Evolutionary conservation across 768 basidiomycete genomes (phyloP), one percentile per base, ranked within the genome.

Genomic region (Collybia nuda): DNA sequence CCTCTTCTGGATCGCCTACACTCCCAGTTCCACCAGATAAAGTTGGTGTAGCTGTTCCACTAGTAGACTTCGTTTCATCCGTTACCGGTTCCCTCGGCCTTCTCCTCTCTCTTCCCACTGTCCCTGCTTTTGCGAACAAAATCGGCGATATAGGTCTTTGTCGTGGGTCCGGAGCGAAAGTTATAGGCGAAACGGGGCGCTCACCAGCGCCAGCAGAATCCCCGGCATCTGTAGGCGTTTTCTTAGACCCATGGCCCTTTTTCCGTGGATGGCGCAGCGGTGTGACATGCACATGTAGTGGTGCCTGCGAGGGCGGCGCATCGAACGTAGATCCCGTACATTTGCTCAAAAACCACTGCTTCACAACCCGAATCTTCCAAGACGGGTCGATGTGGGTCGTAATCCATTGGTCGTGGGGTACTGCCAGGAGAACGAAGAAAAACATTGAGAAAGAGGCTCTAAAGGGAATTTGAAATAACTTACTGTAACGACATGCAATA

Each of bases 341-440:
- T 56, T 80, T 86, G 1, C 79, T 66, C 38, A 89, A 75, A 21
- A 88, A 66, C 72, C 78, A 81, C 26, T 76, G 72, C 56, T 90
- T 90, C 26, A 85, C 70, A 24, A 86, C 76, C 14, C 74, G 74
- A 36, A 88, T 72, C 57, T 81, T 82, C 79, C 80, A 86, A 24
- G 67, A 56, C 2, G 80, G 72, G 51, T 84, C 78, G 60, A 86
- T 61, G 60, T 86, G 84, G 11, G 87, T 87, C n/a, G 83, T 69
- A 40, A 89, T 69, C 87, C 88, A 90, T 67, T 88, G 86, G 64
- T 90, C 88, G 56, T 82, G 79, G 0, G 84, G 79, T 19, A 90
- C 87, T 85, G 52, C 5, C 14, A 3, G 15, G 6, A 42, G 40
- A 53, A 28, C 5, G 14, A 3, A n/a, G 6, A 42, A 42, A 53